Percentiles rank a stretch among this genome's conserved stretches.
Evolutionary conservation across 164 flowering plant genomes (phyloP).

Genomic region (Chloranthus sessilifolius): DNA sequence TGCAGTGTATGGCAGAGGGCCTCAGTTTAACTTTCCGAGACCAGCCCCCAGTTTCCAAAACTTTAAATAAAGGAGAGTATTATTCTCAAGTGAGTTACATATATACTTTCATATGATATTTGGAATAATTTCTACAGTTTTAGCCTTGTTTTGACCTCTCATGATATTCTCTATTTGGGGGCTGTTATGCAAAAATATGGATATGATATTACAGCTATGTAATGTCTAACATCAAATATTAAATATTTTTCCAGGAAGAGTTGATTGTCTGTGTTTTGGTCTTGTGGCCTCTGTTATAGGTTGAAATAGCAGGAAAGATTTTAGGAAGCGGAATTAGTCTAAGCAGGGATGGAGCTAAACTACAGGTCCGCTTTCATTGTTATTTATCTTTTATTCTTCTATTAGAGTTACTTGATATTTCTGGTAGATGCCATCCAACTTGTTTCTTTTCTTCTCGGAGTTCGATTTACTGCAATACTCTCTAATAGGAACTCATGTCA

Average conservation of each 20-base stretch:
- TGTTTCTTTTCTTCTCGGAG: background rate
- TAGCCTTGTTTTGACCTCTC: too few relatives aligned
- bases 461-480: background rate
- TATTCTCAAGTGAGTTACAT: conserved; percentile 15
- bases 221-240: background rate
- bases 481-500: too few relatives aligned
- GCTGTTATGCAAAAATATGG: background rate
- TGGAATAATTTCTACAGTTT: too few relatives aligned
- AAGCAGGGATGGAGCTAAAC: conserved; percentile 12
- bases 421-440: background rate
- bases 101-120: too few relatives aligned
- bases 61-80: conserved; percentile 9
- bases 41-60: conserved; percentile 5
- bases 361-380: too few relatives aligned
- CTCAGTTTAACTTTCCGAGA: conserved; percentile 10
- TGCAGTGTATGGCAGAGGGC: conserved; percentile 8
- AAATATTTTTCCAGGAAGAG: background rate
- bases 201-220: background rate
- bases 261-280: background rate
- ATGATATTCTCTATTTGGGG: background rate
- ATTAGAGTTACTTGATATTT: too few relatives aligned
- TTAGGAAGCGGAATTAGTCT: conserved; percentile 12
- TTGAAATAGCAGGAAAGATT: conserved; percentile 16
- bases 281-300: conserved; percentile 8
- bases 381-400: too few relatives aligned